A percentile compares a stretch with the other conserved stretches of the same genome.
Evolutionary conservation across 2,329 filamentous ascomycete species (phyloP).

Genomic region (Endothia cerciana): DNA sequence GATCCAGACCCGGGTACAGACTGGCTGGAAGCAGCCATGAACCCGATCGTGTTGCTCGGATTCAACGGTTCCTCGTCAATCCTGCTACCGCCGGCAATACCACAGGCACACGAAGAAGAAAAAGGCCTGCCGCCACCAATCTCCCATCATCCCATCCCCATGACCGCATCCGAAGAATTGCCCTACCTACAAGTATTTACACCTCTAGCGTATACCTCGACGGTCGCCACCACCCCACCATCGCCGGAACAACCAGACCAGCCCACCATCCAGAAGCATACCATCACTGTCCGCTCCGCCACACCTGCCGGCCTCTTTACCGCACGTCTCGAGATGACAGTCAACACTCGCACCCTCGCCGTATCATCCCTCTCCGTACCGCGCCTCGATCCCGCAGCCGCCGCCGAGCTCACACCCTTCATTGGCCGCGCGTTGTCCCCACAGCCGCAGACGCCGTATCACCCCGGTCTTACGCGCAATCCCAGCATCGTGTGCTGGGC

Average conservation of each 20-base stretch:
- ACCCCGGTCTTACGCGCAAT: constrained; percentile 57
- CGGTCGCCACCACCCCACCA: constrained; percentile 49
- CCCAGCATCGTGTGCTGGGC: constrained; percentile 67
- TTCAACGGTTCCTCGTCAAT: constrained; percentile 40
- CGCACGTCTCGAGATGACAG: constrained; percentile 60
- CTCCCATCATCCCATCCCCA: constrained; percentile 67
- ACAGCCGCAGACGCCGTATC: constrained; percentile 30
- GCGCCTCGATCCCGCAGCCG: constrained; percentile 60
- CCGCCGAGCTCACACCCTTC: constrained; percentile 60
- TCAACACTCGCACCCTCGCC: constrained; percentile 56
- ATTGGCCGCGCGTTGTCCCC: constrained; percentile 45
- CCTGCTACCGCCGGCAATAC: constrained; percentile 16
- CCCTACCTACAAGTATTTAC: constrained; percentile 75
- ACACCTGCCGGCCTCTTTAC: constrained; percentile 59
- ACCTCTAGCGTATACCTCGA: constrained; percentile 65
- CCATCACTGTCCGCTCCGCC: constrained; percentile 55
- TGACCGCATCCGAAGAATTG: constrained; percentile 67
- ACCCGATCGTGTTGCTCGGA: constrained; percentile 56
- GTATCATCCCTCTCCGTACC: constrained; percentile 59
- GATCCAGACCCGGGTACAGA: constrained; percentile 40
- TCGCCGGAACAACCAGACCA: constrained; percentile 32
- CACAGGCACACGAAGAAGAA: constrained; percentile 35
- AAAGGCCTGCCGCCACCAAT: constrained; percentile 47
- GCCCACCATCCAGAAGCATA: constrained; percentile 56
- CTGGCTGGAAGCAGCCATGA: constrained; percentile 53